These are phyloP conservation scores for Fusarium sp. DNA, from an alignment of 2,329 filamentous ascomycete genomes.

Conservation along the genomic window DNA sequence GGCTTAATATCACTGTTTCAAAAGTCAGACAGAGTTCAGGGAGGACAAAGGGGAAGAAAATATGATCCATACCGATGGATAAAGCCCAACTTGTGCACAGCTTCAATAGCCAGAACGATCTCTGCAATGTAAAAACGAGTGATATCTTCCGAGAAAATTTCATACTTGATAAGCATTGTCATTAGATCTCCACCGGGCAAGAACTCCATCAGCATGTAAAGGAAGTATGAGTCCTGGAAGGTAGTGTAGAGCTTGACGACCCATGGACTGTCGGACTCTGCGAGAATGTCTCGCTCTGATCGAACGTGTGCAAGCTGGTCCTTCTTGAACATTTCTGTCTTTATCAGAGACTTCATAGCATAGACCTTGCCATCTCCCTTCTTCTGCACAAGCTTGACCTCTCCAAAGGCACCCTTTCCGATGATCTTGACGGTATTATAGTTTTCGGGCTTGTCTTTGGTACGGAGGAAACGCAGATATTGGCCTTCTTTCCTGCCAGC, in stretches of 20 bases:
- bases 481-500: constrained; percentile 90
- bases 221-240: constrained; percentile 94
- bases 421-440: constrained; percentile 98
- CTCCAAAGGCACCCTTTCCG: constrained; percentile 97
- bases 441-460: constrained; percentile 92
- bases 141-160: constrained; percentile 99
- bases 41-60: not conserved
- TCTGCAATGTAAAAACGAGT: constrained; percentile 99
- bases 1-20: constrained; percentile 91
- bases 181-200: constrained; percentile 97
- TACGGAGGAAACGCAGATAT: constrained; percentile 93
- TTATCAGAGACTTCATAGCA: constrained; percentile 97
- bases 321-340: constrained; percentile 99
- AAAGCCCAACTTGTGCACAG: constrained; percentile 97
- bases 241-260: constrained; percentile 98
- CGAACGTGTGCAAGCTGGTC: constrained; percentile 98
- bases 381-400: constrained; percentile 97
- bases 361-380: constrained; percentile 98
- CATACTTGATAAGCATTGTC: constrained; percentile 99
- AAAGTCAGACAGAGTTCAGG: constrained; percentile 23
- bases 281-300: constrained; percentile 96
- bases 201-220: constrained; percentile 99
- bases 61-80: constrained; percentile 85
- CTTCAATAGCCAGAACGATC: constrained; percentile 97
- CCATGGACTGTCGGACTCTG: constrained; percentile 99